Conservation (phyloP, 129 eudicot species). For the Dittrichia graveolens region DNA sequence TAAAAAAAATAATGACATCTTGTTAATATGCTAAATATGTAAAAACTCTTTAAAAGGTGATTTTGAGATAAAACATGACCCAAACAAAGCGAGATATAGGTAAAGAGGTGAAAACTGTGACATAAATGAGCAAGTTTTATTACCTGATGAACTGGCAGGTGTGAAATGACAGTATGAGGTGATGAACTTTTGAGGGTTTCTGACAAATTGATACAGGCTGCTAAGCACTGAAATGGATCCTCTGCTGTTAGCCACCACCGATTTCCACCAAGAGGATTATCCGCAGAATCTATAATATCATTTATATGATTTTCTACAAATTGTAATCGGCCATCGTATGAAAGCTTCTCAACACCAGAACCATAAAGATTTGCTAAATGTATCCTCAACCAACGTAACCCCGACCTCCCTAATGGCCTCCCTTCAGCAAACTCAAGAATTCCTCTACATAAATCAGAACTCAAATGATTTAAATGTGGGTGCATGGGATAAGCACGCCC, state of each 20-base stretch:
- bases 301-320: slow-evolving; percentile 79
- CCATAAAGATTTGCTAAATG: slow-evolving; percentile 92
- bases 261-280: slow-evolving; percentile 71
- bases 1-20: not conserved
- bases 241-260: slow-evolving; percentile 98
- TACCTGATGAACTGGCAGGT: slow-evolving; percentile 98
- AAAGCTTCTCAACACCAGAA: slow-evolving; percentile 85
- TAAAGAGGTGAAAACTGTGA: no score
- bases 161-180: slow-evolving; percentile 79
- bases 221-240: slow-evolving; percentile 96
- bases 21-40: not conserved
- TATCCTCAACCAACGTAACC: slow-evolving; percentile 87
- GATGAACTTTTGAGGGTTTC: slow-evolving; percentile 90
- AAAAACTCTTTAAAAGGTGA: no score
- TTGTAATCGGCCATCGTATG: slow-evolving; percentile 72
- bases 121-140: not conserved
- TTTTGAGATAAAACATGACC: no score
- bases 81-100: no score
- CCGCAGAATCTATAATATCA: slow-evolving; percentile 83
- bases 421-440: slow-evolving; percentile 96
- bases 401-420: slow-evolving; percentile 82
- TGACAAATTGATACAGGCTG: slow-evolving; percentile 82
- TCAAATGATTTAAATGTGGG: slow-evolving; percentile 87
- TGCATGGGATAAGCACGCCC: slow-evolving; percentile 99
- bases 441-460: slow-evolving; percentile 95